Conservation (phyloP, 306 rosid genomes). For the Dalbergia cochinchinensis region DNA sequence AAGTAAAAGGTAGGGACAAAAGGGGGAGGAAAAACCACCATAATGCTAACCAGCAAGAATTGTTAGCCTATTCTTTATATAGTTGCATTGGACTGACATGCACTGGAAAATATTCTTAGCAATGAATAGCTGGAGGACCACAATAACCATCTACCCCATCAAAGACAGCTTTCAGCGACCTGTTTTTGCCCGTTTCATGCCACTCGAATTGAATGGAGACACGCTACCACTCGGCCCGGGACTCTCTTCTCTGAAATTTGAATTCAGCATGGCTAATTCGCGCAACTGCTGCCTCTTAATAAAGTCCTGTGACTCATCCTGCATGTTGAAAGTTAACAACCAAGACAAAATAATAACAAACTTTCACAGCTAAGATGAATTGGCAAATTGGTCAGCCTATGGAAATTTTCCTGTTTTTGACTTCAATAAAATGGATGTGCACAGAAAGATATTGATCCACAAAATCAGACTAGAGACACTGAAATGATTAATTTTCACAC, state of each 20-base stretch:
- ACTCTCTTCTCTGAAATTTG: slow-evolving; percentile 91
- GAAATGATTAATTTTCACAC: slow-evolving; percentile 1
- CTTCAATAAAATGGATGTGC: slow-evolving; percentile 18
- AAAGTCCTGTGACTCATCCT: slow-evolving; percentile 95
- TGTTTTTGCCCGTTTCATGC: slow-evolving; percentile 94
- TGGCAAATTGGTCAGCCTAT: neutral
- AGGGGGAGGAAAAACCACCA: slow-evolving; percentile 58
- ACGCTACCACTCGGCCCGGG: slow-evolving; percentile 92
- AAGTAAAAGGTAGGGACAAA: slow-evolving; percentile 39
- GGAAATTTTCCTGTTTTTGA: slow-evolving; percentile 13
- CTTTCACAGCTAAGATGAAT: slow-evolving; percentile 16
- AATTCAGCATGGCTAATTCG: slow-evolving; percentile 88
- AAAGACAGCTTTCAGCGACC: slow-evolving; percentile 67
- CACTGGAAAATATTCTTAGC: slow-evolving; percentile 50
- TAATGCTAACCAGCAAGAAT: slow-evolving; percentile 76
- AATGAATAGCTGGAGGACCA: slow-evolving; percentile 49
- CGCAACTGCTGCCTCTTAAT: slow-evolving; percentile 95
- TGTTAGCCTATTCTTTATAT: slow-evolving; percentile 62
- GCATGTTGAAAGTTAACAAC: slow-evolving; percentile 45
- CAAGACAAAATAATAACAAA: slow-evolving; percentile 28
- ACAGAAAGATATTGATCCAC: slow-evolving; percentile 2
- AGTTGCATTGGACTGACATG: slow-evolving; percentile 58
- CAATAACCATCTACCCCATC: slow-evolving; percentile 45
- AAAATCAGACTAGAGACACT: neutral
- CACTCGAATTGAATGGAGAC: slow-evolving; percentile 95